These are phyloP conservation scores for Macrocybe gigantea DNA, from an alignment of 768 basidiomycete species.

Conservation along the genomic window DNA sequence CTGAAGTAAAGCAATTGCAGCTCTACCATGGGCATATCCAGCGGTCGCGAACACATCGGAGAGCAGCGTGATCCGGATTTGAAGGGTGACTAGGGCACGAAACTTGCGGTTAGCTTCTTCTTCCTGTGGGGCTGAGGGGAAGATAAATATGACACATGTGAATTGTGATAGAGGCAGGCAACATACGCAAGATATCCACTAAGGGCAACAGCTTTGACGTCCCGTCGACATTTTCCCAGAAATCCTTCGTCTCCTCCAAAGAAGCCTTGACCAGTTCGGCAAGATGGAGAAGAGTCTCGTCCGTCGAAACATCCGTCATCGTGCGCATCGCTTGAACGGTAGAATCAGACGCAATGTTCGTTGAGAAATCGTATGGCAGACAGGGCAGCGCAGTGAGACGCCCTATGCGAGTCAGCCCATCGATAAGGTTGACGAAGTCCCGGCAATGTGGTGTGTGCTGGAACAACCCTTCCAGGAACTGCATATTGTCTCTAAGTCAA, in stretches of 20 bases:
- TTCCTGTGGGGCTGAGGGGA: conserved; percentile 36
- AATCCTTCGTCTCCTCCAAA: conserved; percentile 59
- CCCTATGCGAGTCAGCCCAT: conserved; percentile 71
- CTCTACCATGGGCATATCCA: conserved; percentile 75
- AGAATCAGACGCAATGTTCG: conserved; percentile 79
- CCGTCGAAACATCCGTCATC: conserved; percentile 82
- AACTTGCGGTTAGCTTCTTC: conserved; percentile 56
- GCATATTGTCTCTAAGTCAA: conserved; percentile 2
- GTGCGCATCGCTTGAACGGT: conserved; percentile 86
- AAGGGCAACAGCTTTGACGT: conserved; percentile 61
- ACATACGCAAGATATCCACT: conserved; percentile 48
- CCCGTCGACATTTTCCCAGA: conserved; percentile 55
- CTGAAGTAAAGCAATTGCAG: conserved; percentile 68
- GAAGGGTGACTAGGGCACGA: conserved; percentile 65
- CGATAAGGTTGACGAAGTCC: conserved; percentile 75
- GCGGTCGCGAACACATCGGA: conserved; percentile 85
- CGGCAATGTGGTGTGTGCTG: conserved; percentile 86
- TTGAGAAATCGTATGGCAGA: conserved; percentile 84
- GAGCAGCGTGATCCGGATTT: conserved; percentile 76
- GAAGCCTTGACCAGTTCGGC: conserved; percentile 65
- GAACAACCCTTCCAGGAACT: conserved; percentile 95
- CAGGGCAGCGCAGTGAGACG: conserved; percentile 78
- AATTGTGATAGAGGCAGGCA: conserved; percentile 1
- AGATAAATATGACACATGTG: background rate
- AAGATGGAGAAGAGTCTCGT: conserved; percentile 67